Evolutionary conservation across 257 asterid species (phyloP), one percentile per base, ranked within the genome.

Genomic region (Scutellaria barbata): DNA sequence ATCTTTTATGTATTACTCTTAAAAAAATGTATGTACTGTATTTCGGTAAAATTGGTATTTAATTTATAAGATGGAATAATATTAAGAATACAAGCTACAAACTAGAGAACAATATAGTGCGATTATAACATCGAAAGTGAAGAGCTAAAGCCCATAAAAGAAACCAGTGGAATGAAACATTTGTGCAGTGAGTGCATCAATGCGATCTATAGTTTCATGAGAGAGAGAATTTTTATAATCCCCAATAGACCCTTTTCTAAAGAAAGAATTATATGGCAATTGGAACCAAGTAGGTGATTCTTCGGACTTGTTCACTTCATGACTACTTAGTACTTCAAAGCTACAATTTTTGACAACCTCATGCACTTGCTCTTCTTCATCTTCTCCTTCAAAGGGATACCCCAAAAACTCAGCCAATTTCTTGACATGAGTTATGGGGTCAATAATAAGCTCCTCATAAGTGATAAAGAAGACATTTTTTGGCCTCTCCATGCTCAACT

Each of bases 331-430:
- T 9, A 73, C 81, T 25, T 65, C 75, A 45, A 77, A 81, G 63
- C 88, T 80, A 52, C 85, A 83, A 18, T 37, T 47, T 8, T 43
- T 68, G 10, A 83, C 83, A 42, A 78, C 66, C 37, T 75, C 79
- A 20, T 59, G 52, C 39, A 76, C 72, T 78, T 76, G 61, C 57
- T 69, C 75, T 7, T 78, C 72, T 2, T 40, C 60, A 5, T 75
- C 74, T 2, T 69, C 74, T 4, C 74, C 76, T 25, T 69, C 80
- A 14, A 84, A 80, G 33, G 88, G 84, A 48, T 55, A 65, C 16
- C 83, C 86, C 55, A 79, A 64, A 43, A 84, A 79, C 68, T 77
- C 77, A 1, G 82, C 85, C 77, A 79, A 65, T 33, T 20, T 77
- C 78, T 65, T 74, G 13, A 81, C 80, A 30, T 77, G 83, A 20